Evolutionary conservation across 176 grass and related monocot genomes (phyloP).

Genomic region (Aegilops bicornis): DNA sequence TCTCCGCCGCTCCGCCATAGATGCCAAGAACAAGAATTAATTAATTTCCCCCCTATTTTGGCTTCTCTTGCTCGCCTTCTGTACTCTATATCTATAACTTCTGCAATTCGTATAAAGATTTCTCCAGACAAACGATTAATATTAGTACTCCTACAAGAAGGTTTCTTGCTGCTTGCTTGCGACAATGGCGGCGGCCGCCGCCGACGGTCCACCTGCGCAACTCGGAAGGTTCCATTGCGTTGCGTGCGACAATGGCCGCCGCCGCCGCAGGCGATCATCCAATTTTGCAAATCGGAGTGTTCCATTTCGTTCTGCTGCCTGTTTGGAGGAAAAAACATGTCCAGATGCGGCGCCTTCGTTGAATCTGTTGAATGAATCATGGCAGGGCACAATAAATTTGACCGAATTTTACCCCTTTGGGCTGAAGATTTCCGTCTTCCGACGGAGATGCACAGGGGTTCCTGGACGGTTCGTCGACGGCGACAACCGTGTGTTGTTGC

Average conservation of each 20-base stretch:
- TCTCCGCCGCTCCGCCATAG: neutral
- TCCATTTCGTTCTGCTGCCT: neutral
- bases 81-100: neutral
- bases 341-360: neutral
- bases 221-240: neutral
- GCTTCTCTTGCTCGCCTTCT: neutral
- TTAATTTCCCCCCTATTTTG: neutral
- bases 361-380: neutral
- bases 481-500: neutral
- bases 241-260: neutral
- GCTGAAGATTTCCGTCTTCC: neutral
- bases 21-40: slow-evolving; percentile 5
- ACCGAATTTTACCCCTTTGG: neutral
- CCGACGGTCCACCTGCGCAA: neutral
- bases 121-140: slow-evolving; percentile 6
- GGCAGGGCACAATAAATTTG: neutral
- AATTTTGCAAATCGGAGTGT: neutral
- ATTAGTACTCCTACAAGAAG: neutral
- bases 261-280: neutral
- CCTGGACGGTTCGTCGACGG: neutral
- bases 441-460: neutral
- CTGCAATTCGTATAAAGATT: slow-evolving; percentile 1
- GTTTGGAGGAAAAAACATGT: neutral
- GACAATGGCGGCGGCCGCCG: neutral
- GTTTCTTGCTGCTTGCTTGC: neutral